Base-by-base conservation (phyloP, 73 alveolate species). In the Paramecium octaurelia region DNA sequence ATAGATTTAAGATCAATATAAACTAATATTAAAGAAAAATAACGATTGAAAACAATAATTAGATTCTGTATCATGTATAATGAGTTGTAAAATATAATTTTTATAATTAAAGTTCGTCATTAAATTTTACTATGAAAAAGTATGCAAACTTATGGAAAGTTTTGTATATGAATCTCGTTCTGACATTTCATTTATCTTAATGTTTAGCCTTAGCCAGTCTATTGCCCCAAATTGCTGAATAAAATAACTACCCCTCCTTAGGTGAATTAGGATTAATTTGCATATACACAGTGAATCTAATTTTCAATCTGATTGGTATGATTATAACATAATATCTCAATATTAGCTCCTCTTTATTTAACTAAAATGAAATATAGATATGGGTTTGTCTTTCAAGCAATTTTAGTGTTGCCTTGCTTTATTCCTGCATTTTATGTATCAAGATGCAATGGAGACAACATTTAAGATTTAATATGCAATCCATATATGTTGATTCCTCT, bases 181-280 rank as follows among this genome's bases (percentile, higher is more conserved):
- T 68, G 8, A 68, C 84, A 68, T 68, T 68, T 68, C 84, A 68
- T 68, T 68, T 68, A 34, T 68, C 84, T 20, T 68, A 68, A 68
- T 68, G 84, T 11, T 68, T 68, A 24, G 40, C 84, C 12, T 68
- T 68, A 18, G 84, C 84, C 27, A 68, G 84, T 68, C 23, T 68
- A 4, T 68, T 68, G 29, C 84, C 84, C 10, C 11, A 68, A 68
- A 68, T 68, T 24, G 40, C 84, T 7, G 14, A 68, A 68, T 68
- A 68, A 68, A 68, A 68, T 68, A 27, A 68, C 12, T 68, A 68
- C 27, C 50, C 40, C 8, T 68, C 84, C 3, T 68, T 68, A 68
- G 84, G 84, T 27, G 84, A 18, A 21, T 20, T 68, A 21, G 46
- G 84, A 4, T 31, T 68, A 31, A 68, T 68, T 20, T 68, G 40